Evolutionary conservation across 495 filamentous ascomycete genomes (phyloP), one percentile per base, ranked within the genome.

Genomic region (Geoglossum glabrum): DNA sequence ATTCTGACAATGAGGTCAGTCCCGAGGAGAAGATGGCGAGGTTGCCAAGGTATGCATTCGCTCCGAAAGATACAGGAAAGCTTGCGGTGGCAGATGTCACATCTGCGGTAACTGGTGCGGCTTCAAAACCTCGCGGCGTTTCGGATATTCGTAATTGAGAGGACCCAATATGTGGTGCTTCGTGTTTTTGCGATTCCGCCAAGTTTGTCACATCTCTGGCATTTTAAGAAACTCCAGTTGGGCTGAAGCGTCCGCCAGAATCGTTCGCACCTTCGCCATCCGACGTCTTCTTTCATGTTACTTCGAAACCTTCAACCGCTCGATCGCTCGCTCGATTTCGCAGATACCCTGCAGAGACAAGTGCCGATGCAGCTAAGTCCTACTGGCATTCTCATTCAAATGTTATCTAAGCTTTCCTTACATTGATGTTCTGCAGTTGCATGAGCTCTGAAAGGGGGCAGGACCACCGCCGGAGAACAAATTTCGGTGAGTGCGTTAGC

Each of bases 21-120:
- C 87, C 87, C 26, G 87, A 94, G 71, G 87, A 94, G 73, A 87
- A 80, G 70, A 88, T 90, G 86, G 81, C 86, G 28, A 67, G 70
- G 61, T 70, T 93, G 70, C 74, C 85, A 54, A 81, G 79, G 71
- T 94, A 90, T 72, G 80, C 81, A 64, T 86, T 82, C 67, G 71
- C 71, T 70, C 77, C 79, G 67, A 75, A 73, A 60, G 40, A 60
- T 50, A 64, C 65, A 59, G 60, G 57, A 59, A 67, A 69, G 57
- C 61, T 62, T 59, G 60, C 63, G 28, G 62, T 65, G 59, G 68
- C 61, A 58, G 63, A 62, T 52, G 61, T 60, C 56, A 50, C 34
- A 11, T 50, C 64, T 59, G 56, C 57, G 46, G 63, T 65, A 28
- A 63, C 63, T 17, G 64, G 64, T 17, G 34, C 56, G 17, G 64